Conservation (phyloP, 306 rosid species). For the Cucurbita argyrosperma region DNA sequence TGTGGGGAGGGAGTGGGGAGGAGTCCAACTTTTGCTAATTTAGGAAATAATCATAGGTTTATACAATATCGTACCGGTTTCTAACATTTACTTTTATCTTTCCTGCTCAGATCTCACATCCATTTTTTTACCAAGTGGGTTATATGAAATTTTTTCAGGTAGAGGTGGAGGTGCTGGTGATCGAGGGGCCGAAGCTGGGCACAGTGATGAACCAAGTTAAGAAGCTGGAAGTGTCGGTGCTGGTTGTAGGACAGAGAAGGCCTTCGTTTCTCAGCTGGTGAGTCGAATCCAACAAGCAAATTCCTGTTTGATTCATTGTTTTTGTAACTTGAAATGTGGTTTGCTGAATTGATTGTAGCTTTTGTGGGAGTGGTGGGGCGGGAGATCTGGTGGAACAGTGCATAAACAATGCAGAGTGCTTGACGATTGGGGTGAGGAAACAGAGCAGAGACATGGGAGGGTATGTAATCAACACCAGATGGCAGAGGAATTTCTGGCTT, state of each 20-base stretch:
- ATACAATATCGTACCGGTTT: too few species aligned
- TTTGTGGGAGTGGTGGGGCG: conserved; percentile 46
- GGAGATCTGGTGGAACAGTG: conserved; percentile 79
- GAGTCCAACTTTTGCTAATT: too few species aligned
- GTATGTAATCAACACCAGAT: conserved; percentile 74
- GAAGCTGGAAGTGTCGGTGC: conserved; percentile 81
- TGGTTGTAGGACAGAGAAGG: conserved; percentile 84
- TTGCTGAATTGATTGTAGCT: conserved; percentile 27
- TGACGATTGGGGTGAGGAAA: conserved; percentile 90
- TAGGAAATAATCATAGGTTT: too few species aligned
- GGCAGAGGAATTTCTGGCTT: conserved; percentile 98
- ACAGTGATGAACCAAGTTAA: conserved; percentile 82
- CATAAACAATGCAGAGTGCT: conserved; percentile 69
- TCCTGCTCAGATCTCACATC: background rate
- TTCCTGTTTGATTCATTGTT: background rate
- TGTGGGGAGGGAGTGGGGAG: too few species aligned
- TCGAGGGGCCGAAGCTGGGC: conserved; percentile 68
- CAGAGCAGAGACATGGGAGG: conserved; percentile 73
- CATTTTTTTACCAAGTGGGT: background rate
- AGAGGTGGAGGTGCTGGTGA: conserved; percentile 78
- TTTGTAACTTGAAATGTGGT: background rate
- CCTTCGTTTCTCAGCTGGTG: conserved; percentile 62
- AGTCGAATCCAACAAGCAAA: conserved; percentile 7
- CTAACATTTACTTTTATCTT: background rate
- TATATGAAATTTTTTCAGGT: conserved; percentile 23